Percentiles rank a stretch among this genome's conserved stretches.
Evolutionary conservation across 1,284 basidiomycete genomes (phyloP).

Genomic region (Melampsora medusae): DNA sequence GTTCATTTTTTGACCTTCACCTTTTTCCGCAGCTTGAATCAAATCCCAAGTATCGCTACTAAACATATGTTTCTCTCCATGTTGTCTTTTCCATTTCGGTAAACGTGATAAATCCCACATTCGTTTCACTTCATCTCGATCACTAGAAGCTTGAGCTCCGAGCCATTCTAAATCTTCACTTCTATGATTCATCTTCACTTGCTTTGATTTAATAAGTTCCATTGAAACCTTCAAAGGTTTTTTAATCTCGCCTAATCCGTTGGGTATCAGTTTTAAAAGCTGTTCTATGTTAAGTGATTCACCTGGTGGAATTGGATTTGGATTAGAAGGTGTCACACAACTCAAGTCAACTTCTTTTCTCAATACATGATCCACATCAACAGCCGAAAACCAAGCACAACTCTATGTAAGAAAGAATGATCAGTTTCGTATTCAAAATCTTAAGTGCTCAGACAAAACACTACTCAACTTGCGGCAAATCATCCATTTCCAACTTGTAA

Average conservation of each 20-base stretch:
- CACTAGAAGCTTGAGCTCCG: slow-evolving; percentile 29
- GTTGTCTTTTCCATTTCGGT: not conserved
- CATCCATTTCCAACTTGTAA: slow-evolving; percentile 88
- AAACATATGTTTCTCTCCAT: slow-evolving; percentile 6
- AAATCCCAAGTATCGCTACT: not conserved
- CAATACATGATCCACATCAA: slow-evolving; percentile 86
- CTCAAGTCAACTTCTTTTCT: slow-evolving; percentile 96
- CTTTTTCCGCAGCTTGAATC: not conserved
- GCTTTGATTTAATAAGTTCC: not conserved
- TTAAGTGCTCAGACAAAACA: not conserved
- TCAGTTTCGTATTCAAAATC: not conserved
- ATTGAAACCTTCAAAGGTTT: slow-evolving; percentile 16
- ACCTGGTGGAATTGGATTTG: slow-evolving; percentile 74
- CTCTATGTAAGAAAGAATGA: slow-evolving; percentile 46
- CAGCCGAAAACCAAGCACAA: slow-evolving; percentile 88
- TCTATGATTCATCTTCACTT: slow-evolving; percentile 13
- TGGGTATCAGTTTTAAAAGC: slow-evolving; percentile 60
- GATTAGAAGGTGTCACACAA: slow-evolving; percentile 91
- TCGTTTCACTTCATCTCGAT: slow-evolving; percentile 22
- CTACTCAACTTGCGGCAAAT: slow-evolving; percentile 71
- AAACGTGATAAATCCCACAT: slow-evolving; percentile 2
- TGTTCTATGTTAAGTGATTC: slow-evolving; percentile 75
- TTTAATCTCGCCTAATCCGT: slow-evolving; percentile 15
- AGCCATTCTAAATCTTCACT: slow-evolving; percentile 30
- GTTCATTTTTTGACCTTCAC: no score